Conservation (phyloP, 2,329 filamentous ascomycete species). For the Teratosphaeria pseudoeucalypti region DNA sequence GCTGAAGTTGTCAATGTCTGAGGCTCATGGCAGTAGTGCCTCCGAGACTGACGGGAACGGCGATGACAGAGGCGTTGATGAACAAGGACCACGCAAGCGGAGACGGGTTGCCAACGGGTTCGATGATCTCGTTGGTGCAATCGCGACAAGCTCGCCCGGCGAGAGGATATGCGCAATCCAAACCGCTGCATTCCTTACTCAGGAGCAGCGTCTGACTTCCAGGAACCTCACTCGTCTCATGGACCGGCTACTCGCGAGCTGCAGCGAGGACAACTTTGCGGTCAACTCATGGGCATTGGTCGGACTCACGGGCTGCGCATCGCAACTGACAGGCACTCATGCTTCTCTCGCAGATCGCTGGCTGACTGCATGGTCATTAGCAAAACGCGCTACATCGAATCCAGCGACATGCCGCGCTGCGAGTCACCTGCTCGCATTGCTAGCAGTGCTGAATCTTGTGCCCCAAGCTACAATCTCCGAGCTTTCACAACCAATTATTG, state of each 20-base stretch:
- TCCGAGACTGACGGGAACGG: slow-evolving; percentile 1
- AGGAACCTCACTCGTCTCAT: slow-evolving; percentile 9
- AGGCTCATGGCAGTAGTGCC: background rate
- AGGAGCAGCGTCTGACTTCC: slow-evolving; percentile 23
- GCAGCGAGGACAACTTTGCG: slow-evolving; percentile 54
- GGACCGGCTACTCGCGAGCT: slow-evolving; percentile 9
- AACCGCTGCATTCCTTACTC: slow-evolving; percentile 39
- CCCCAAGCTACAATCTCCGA: slow-evolving; percentile 57
- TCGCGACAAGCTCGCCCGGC: slow-evolving; percentile 25
- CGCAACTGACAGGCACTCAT: slow-evolving; percentile 33
- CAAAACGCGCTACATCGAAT: slow-evolving; percentile 59
- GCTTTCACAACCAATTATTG: slow-evolving; percentile 61
- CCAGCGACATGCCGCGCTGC: slow-evolving; percentile 64
- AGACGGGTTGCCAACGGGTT: slow-evolving; percentile 28
- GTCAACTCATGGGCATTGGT: slow-evolving; percentile 75
- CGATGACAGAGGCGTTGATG: slow-evolving; percentile 4
- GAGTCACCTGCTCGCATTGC: slow-evolving; percentile 58
- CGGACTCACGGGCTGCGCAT: slow-evolving; percentile 55
- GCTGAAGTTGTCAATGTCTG: slow-evolving; percentile 8
- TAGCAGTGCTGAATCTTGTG: slow-evolving; percentile 58
- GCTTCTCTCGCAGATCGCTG: slow-evolving; percentile 44
- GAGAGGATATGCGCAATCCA: slow-evolving; percentile 44
- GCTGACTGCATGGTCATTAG: slow-evolving; percentile 66
- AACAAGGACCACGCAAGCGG: slow-evolving; percentile 25
- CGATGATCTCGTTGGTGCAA: slow-evolving; percentile 29